Evolutionary conservation across 495 filamentous ascomycete species (phyloP), one percentile per base, ranked within the genome.

Genomic region (Trichoderma asperelloides): DNA sequence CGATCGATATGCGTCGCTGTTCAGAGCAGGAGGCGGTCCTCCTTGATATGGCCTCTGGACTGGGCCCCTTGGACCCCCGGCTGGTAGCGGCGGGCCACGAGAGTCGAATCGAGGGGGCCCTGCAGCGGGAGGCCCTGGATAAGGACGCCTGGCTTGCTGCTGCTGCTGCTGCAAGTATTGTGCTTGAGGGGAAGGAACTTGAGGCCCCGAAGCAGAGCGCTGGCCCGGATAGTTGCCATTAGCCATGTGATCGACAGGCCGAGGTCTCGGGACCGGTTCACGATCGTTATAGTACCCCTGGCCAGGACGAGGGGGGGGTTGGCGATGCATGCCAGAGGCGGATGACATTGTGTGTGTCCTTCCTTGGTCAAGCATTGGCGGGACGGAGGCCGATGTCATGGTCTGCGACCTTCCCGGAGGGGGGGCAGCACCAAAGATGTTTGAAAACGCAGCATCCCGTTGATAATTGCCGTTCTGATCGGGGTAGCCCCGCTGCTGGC

Each of bases 391-490:
- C 25, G 89, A 90, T 66, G 85, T 91, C 90, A 93, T 92, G 6
- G 90, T 93, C 68, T 92, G 91, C 60, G 92, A 93, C 70, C 92
- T 88, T 65, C 95, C 94, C 60, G 91, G 91, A 45, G 90, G 91
- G 62, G 91, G 91, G 63, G 90, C 86, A 73, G 87, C 87, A 69
- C 95, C 95, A 73, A 99, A 99, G 71, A 99, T 99, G 78, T 93
- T 91, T 66, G 90, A 91, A 78, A 96, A 98, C 41, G 93, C 95
- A 72, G 91, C 92, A 84, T 98, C 94, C 78, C 95, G 88, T 78
- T 96, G 91, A 72, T 85, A 83, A 74, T 86, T 85, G 2, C 47
- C 47, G 63, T 89, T 86, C 41, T 89, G 78, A 74, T 87, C 84
- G 69, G 87, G 89, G 76, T 91, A 89, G 68, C 86, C 81, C 70